These are phyloP conservation scores for Uncinocarpus reesii DNA, from an alignment of 2,329 filamentous ascomycete species.

Conservation along the genomic window DNA sequence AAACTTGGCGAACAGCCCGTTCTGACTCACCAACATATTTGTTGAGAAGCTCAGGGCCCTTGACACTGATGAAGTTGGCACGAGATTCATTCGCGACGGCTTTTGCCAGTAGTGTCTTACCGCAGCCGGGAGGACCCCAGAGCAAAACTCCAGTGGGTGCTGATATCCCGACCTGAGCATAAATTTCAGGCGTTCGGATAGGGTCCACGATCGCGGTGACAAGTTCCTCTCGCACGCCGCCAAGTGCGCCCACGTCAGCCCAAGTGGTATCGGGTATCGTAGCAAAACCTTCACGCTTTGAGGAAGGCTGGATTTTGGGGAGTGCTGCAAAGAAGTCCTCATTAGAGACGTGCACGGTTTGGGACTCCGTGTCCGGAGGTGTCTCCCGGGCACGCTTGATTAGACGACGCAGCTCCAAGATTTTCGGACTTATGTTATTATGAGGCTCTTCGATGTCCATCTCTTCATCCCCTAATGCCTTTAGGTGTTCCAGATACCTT, in stretches of 20 bases:
- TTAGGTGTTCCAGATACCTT: conserved; percentile 46
- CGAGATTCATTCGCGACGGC: conserved; percentile 91
- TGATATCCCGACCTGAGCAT: conserved; percentile 64
- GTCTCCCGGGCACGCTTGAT: conserved; percentile 46
- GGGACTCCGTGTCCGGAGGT: conserved; percentile 44
- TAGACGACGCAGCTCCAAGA: conserved; percentile 42
- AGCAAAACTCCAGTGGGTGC: conserved; percentile 80
- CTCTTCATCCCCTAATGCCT: conserved; percentile 35
- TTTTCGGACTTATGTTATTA: conserved; percentile 27
- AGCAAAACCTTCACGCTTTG: conserved; percentile 86
- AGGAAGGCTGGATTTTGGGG: conserved; percentile 64
- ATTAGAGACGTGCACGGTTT: conserved; percentile 50
- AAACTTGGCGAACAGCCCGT: conserved; percentile 82
- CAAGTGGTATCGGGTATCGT: conserved; percentile 90
- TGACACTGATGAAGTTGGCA: conserved; percentile 96
- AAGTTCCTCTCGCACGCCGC: conserved; percentile 68
- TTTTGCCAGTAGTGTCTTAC: conserved; percentile 92
- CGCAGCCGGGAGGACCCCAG: conserved; percentile 93
- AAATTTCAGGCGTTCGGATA: conserved; percentile 71
- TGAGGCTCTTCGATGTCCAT: conserved; percentile 44
- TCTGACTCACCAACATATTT: conserved; percentile 97
- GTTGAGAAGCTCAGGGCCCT: conserved; percentile 90
- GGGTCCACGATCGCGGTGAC: conserved; percentile 79
- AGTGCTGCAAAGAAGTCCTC: conserved; percentile 64
- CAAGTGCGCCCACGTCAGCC: conserved; percentile 79